phyloP scores from a whole-genome alignment of 2,329 filamentous ascomycete genomes.

The Colletotrichum tofieldiae region DNA sequence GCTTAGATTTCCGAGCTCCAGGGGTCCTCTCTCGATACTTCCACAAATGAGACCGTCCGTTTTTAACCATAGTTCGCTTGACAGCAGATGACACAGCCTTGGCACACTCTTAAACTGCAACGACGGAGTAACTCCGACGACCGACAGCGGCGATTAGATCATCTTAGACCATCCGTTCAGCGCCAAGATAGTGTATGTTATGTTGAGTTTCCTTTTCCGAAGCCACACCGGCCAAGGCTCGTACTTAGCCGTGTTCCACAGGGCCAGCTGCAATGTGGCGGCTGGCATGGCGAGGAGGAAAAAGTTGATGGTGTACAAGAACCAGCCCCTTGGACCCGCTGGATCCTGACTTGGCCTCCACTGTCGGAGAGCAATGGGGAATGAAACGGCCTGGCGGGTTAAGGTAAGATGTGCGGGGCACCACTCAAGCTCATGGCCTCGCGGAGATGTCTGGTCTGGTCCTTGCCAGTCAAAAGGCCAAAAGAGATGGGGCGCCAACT shows the following conservation, averaged over 20 bases:
- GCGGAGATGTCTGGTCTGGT: neutral
- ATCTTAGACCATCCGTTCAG: neutral
- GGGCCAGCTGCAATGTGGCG: neutral
- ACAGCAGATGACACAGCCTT: neutral
- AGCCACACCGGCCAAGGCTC: conserved; percentile 8
- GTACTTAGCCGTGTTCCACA: conserved; percentile 13
- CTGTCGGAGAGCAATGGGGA: neutral
- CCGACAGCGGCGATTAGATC: conserved; percentile 8
- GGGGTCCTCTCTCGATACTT: neutral
- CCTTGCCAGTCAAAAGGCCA: conserved; percentile 10
- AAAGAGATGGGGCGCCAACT: conserved; percentile 28
- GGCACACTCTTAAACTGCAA: neutral
- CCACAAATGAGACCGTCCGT: neutral
- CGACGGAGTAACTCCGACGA: neutral
- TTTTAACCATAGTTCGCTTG: neutral
- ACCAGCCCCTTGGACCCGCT: conserved; percentile 15
- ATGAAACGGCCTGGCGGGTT: neutral
- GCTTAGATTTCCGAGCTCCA: neutral
- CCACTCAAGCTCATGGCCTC: conserved; percentile 10
- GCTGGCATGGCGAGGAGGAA: neutral
- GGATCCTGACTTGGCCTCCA: neutral
- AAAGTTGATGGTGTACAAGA: neutral
- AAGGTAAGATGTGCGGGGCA: neutral
- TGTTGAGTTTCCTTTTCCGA: conserved; percentile 18
- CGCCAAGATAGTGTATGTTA: conserved; percentile 1